Conservation (phyloP, 768 basidiomycete genomes). For the Leccinum variicolor region DNA sequence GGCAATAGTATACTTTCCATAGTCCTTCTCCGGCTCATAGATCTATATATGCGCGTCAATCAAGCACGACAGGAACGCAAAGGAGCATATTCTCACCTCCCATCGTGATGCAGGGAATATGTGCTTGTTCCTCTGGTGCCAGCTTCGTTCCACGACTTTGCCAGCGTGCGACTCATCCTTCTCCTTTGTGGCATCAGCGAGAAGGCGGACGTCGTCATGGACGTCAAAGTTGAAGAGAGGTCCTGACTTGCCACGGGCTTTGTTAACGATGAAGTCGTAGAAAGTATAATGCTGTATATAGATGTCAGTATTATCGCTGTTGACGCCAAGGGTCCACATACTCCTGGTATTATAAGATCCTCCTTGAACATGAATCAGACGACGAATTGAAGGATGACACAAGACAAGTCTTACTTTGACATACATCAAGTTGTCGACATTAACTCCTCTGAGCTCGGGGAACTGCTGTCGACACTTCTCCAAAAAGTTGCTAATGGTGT, state of each 20-base stretch:
- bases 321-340: constrained; percentile 35
- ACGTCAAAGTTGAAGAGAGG: constrained; percentile 99
- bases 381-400: background rate
- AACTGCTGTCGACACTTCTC: constrained; percentile 93
- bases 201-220: constrained; percentile 93
- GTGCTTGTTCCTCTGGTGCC: constrained; percentile 95
- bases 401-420: constrained; percentile 64
- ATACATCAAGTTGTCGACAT: constrained; percentile 98
- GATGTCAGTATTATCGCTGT: background rate
- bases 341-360: constrained; percentile 96
- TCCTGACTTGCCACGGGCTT: constrained; percentile 96
- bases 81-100: constrained; percentile 57
- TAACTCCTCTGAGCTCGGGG: constrained; percentile 85
- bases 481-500: constrained; percentile 80
- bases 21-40: constrained; percentile 92
- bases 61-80: background rate
- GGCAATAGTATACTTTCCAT: constrained; percentile 86
- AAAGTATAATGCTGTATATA: constrained; percentile 88
- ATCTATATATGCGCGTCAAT: constrained; percentile 44
- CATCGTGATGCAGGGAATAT: constrained; percentile 96
- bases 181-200: constrained; percentile 93
- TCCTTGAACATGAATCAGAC: constrained; percentile 51
- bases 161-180: constrained; percentile 99
- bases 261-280: constrained; percentile 98
- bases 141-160: constrained; percentile 95